phyloP scores from a whole-genome alignment of 2,329 filamentous ascomycete genomes.

The Ophiostoma tasmaniense region DNA sequence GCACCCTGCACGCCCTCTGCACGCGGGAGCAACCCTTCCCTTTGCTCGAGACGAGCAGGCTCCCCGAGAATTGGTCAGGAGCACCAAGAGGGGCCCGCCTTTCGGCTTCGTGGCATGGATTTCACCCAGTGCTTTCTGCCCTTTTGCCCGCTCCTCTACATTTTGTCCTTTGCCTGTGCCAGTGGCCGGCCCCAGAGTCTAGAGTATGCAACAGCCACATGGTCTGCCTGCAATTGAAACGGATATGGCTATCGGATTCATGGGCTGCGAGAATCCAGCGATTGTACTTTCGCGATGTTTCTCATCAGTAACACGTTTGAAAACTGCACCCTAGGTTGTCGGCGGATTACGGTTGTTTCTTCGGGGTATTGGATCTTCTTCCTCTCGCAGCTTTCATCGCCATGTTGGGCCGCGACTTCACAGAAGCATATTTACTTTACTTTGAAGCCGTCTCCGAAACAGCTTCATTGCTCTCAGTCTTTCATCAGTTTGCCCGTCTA shows the following conservation, averaged over 20 bases:
- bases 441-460: no score
- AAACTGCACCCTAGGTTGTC: not conserved
- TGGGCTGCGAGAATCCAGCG: not conserved
- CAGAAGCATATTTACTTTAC: no score
- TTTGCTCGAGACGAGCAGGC: not conserved
- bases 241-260: no score
- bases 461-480: no score
- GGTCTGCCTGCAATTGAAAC: not conserved
- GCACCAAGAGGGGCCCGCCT: slow-evolving; percentile 10
- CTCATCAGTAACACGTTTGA: not conserved
- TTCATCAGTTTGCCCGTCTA: not conserved
- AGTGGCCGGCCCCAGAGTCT: not conserved
- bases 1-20: not conserved
- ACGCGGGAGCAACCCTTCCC: not conserved
- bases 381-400: not conserved
- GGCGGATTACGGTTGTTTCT: not conserved
- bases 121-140: slow-evolving; percentile 20
- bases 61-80: not conserved
- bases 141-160: not conserved
- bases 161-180: not conserved
- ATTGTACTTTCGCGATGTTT: not conserved
- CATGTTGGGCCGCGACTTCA: not conserved
- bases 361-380: not conserved
- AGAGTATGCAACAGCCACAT: not conserved
- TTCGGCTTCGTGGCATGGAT: slow-evolving; percentile 27